These are phyloP conservation scores for Sphagnum tenellum DNA, from an alignment of 225 moss, liverwort and hornwort genomes.

Conservation along the genomic window DNA sequence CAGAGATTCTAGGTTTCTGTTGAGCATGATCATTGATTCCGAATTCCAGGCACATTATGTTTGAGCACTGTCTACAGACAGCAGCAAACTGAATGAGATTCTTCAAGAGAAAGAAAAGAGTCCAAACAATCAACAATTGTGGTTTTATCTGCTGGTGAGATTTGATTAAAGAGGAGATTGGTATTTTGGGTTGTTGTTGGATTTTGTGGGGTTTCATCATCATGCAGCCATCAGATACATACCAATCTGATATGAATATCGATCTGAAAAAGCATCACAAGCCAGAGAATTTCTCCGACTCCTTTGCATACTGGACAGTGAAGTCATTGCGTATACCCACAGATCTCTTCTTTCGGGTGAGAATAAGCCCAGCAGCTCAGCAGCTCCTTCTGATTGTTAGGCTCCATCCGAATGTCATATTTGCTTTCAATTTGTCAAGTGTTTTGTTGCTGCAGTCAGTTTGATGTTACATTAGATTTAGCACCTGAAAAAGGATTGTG, in stretches of 20 bases:
- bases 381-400: no score
- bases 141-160: neutral
- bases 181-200: neutral
- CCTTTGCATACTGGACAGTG: constrained; percentile 52
- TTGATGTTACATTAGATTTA: no score
- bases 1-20: neutral
- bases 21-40: no score
- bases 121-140: neutral
- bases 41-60: no score
- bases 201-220: neutral
- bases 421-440: neutral
- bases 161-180: neutral
- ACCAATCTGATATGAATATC: constrained; percentile 40
- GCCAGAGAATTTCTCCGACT: constrained; percentile 37
- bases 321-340: constrained; percentile 50
- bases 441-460: neutral
- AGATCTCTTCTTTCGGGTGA: constrained; percentile 72
- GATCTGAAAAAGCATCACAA: constrained; percentile 47
- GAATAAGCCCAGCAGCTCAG: neutral
- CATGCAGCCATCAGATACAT: constrained; percentile 68
- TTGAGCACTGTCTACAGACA: no score
- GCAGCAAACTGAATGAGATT: no score
- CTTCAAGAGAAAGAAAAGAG: no score
- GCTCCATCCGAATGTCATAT: neutral
- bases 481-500: no score